Evolutionary conservation across 2,329 filamentous ascomycete species (phyloP).

Genomic region (Epichloe brachyelytri): DNA sequence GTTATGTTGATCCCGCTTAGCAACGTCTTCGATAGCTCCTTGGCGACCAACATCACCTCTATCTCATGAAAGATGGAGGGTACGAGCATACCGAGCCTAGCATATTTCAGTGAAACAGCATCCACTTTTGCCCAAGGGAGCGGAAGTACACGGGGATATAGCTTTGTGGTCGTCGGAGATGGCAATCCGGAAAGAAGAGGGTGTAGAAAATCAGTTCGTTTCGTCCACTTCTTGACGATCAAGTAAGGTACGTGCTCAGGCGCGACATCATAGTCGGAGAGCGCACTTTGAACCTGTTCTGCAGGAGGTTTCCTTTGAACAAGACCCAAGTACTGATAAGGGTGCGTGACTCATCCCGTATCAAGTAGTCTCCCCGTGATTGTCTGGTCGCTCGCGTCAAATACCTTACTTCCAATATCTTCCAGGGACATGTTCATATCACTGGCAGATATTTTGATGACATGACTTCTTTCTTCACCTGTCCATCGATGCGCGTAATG

Average conservation of each 20-base stretch:
- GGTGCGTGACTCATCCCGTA: conserved; percentile 23
- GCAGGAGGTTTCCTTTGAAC: conserved; percentile 31
- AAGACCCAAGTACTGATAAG: conserved; percentile 28
- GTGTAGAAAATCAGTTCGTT: conserved; percentile 48
- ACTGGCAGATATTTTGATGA: conserved; percentile 27
- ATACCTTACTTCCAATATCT: conserved; percentile 18
- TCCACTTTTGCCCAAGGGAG: conserved; percentile 37
- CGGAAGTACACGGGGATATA: conserved; percentile 32
- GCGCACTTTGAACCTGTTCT: conserved; percentile 25
- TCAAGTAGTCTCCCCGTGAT: conserved; percentile 18
- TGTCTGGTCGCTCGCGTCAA: conserved; percentile 15
- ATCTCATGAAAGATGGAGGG: conserved; percentile 62
- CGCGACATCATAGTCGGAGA: conserved; percentile 23
- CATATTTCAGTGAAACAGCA: conserved; percentile 28
- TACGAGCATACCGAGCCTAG: conserved; percentile 47
- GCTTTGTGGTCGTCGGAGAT: conserved; percentile 23
- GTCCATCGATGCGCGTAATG: conserved; percentile 36
- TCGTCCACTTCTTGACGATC: conserved; percentile 35
- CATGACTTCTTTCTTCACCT: conserved; percentile 25
- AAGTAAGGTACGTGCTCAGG: conserved; percentile 37
- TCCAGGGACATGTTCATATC: conserved; percentile 14
- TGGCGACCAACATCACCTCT: conserved; percentile 50
- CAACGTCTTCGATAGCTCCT: conserved; percentile 34
- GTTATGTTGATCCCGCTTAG: conserved; percentile 33
- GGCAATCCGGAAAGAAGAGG: conserved; percentile 8